phyloP scores from a whole-genome alignment of 164 flowering plant genomes.

The Vitis amurensis region DNA sequence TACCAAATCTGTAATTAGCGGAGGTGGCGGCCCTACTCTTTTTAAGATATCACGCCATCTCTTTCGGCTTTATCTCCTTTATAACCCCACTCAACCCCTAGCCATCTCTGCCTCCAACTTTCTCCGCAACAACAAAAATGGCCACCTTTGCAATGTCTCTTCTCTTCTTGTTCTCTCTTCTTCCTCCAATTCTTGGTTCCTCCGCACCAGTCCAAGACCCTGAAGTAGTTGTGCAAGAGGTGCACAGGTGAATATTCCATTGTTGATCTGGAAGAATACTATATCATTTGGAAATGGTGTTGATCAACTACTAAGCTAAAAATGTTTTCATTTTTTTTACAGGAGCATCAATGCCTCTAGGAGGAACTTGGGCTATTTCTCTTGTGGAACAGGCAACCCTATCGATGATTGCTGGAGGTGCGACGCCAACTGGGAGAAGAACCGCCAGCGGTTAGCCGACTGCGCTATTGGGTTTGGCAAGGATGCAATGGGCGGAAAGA shows the following conservation, averaged over 20 bases:
- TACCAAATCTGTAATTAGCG: constrained; percentile 21
- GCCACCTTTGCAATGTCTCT: constrained; percentile 1
- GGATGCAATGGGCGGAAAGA: constrained; percentile 40
- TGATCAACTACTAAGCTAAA: too few species aligned
- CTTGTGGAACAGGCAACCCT: constrained; percentile 50
- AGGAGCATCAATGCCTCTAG: constrained; percentile 49
- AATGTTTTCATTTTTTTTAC: background rate
- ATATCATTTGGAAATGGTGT: background rate
- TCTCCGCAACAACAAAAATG: constrained; percentile 5
- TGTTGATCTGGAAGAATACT: too few species aligned
- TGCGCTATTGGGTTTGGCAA: constrained; percentile 55
- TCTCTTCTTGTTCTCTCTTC: constrained; percentile 5
- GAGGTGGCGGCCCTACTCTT: constrained; percentile 12
- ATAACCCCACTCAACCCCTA: background rate
- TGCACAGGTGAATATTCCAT: constrained; percentile 22
- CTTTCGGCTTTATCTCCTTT: constrained; percentile 20
- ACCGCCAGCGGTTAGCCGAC: constrained; percentile 47
- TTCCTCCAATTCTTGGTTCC: constrained; percentile 10
- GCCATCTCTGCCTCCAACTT: background rate
- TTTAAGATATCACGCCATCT: constrained; percentile 30
- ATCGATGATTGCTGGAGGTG: constrained; percentile 65
- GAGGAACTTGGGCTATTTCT: constrained; percentile 37
- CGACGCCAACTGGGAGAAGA: constrained; percentile 40
- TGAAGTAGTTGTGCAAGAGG: constrained; percentile 32
- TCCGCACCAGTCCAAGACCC: constrained; percentile 37